phyloP scores from a whole-genome alignment of 1,284 basidiomycete genomes.

The Cryptococcus maquisensis region DNA sequence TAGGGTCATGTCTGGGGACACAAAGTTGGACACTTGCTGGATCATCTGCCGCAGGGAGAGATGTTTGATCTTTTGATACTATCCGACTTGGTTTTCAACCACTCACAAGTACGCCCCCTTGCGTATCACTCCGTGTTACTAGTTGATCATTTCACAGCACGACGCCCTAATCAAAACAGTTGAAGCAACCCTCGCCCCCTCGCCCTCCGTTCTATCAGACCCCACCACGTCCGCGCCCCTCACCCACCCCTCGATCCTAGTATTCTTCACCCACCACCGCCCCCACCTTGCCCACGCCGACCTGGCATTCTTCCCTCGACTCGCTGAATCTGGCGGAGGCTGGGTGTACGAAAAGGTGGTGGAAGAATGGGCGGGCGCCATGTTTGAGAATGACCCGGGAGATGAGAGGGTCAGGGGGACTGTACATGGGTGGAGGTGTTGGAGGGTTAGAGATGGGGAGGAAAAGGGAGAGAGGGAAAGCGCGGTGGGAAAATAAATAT shows the following conservation, averaged over 20 bases:
- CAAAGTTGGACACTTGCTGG: constrained; percentile 57
- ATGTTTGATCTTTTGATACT: constrained; percentile 78
- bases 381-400: constrained; percentile 82
- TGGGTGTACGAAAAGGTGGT: constrained; percentile 75
- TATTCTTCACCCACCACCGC: constrained; percentile 89
- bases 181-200: constrained; percentile 51
- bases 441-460: constrained; percentile 25
- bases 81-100: constrained; percentile 67
- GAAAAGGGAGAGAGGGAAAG: constrained; percentile 12
- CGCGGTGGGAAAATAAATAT: background rate
- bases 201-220: constrained; percentile 38
- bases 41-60: constrained; percentile 36
- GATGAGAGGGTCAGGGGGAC: constrained; percentile 55
- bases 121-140: background rate
- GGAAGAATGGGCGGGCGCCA: constrained; percentile 65
- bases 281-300: constrained; percentile 80
- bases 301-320: constrained; percentile 69
- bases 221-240: constrained; percentile 4
- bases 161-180: constrained; percentile 75
- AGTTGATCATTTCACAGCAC: constrained; percentile 52
- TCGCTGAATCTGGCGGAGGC: constrained; percentile 18
- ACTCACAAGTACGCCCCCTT: constrained; percentile 36
- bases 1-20: constrained; percentile 90
- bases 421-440: constrained; percentile 60
- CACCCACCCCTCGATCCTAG: constrained; percentile 61